Conservation (phyloP, 257 asterid genomes). For the Solanum microdontum region DNA sequence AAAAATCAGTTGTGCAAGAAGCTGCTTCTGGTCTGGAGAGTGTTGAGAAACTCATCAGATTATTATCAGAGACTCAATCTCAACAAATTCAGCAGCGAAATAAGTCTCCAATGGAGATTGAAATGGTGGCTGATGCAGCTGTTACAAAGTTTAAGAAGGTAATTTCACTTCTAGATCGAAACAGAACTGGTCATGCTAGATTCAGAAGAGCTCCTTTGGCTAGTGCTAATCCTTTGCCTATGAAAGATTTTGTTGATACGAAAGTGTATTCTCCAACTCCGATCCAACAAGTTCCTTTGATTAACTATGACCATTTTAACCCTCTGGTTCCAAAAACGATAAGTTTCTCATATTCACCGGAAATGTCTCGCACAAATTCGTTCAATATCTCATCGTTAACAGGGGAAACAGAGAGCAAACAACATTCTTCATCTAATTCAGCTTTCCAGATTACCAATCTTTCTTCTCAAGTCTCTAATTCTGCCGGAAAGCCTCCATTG, state of each 20-base stretch:
- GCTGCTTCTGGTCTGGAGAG: conserved; percentile 63
- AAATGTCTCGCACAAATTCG: conserved; percentile 36
- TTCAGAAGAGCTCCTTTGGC: conserved; percentile 60
- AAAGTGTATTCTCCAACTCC: conserved; percentile 79
- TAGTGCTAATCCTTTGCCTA: background rate
- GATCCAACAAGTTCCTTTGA: conserved; percentile 54
- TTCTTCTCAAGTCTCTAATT: conserved; percentile 38
- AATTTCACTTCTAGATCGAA: conserved; percentile 51
- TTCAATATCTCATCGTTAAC: conserved; percentile 43
- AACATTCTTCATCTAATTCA: conserved; percentile 24
- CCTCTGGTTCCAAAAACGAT: conserved; percentile 35
- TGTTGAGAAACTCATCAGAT: conserved; percentile 53
- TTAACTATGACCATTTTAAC: background rate
- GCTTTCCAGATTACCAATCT: conserved; percentile 36
- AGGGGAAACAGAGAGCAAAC: conserved; percentile 35
- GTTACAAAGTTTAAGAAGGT: conserved; percentile 49
- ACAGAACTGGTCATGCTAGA: conserved; percentile 88
- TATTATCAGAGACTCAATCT: conserved; percentile 25
- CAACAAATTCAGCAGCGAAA: conserved; percentile 9
- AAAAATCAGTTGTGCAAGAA: conserved; percentile 41
- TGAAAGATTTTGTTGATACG: background rate
- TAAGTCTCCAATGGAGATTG: conserved; percentile 1
- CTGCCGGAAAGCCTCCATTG: conserved; percentile 65
- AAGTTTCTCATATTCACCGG: conserved; percentile 49
- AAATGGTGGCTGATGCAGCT: conserved; percentile 49